Evolutionary conservation across 2,329 filamentous ascomycete species (phyloP).

Genomic region (Tolypocladium tundrense): DNA sequence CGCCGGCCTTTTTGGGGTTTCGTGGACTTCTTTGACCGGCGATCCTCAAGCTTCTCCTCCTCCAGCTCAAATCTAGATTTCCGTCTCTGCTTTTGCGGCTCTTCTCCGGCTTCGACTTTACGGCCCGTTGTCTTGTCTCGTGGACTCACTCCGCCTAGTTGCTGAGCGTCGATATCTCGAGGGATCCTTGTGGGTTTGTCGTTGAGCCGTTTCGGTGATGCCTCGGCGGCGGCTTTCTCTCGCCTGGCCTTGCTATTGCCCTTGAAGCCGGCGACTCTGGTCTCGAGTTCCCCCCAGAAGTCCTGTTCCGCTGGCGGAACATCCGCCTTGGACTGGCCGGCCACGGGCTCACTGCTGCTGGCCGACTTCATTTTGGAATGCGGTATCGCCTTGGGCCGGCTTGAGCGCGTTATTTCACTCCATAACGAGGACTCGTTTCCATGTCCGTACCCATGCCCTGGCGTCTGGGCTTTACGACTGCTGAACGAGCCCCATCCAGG

Average conservation of each 20-base stretch:
- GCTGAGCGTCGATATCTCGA: neutral
- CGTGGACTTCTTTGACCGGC: slow-evolving; percentile 14
- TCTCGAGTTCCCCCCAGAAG: slow-evolving; percentile 16
- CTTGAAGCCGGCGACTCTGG: slow-evolving; percentile 8
- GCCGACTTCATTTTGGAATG: neutral
- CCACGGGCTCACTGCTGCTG: neutral
- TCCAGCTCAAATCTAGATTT: slow-evolving; percentile 21
- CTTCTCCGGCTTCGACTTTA: neutral
- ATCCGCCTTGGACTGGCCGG: neutral
- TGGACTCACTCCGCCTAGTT: neutral
- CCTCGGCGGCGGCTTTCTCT: neutral
- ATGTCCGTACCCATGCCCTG: slow-evolving; percentile 2
- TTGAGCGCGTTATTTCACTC: slow-evolving; percentile 8
- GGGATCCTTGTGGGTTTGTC: neutral
- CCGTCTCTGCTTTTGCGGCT: slow-evolving; percentile 11
- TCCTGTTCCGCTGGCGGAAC: slow-evolving; percentile 4
- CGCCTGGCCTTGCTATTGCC: neutral
- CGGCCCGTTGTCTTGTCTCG: neutral
- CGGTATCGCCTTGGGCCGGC: neutral
- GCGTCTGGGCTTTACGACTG: slow-evolving; percentile 7
- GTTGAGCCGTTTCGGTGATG: neutral
- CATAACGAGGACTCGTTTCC: slow-evolving; percentile 8
- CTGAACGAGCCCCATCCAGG: slow-evolving; percentile 12
- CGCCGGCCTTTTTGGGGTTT: slow-evolving; percentile 12
- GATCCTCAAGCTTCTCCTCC: slow-evolving; percentile 6